Base-by-base conservation (phyloP, 345 rosid species). In the Gynandropsis gynandra region DNA sequence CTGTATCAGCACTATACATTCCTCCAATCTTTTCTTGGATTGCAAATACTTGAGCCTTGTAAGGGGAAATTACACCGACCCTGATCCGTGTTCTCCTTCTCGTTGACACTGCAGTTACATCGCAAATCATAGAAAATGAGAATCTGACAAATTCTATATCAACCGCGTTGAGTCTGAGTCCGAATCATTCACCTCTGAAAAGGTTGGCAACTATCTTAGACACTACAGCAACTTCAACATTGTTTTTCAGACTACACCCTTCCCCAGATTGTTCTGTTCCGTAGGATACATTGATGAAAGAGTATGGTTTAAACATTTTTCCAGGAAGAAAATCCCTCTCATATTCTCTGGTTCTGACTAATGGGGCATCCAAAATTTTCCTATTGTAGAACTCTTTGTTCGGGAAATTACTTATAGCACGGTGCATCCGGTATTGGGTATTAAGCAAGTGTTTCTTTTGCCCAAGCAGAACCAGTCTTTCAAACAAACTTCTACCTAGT, bases 401-500 rank as follows among this genome's bases (percentile, higher is more conserved):
- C 0, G 96, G 92, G 35, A 87, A 83, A 45, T 2, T 40, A 56
- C 89, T 79, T 13, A 87, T 83, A 0, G 72, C 63, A 5, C 92
- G 96, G 70, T 87, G 96, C 96, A 87, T 87, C 16, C 95, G 63
- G 59, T 83, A 80, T 56, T 83, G 95, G 31, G 69, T 70, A 47
- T 74, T 54, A 5, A 87, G 53, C 18, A 79, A 71, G 56, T 77
- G 79, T 62, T 76, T 87, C 12, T 67, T 5, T 1, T 75, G 67
- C 9, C 80, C 81, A 33, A 82, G 54, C 2, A 61, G 39, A 8
- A 59, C 77, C 50, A 86, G 54, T 65, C 92, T 80, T 40, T 78
- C 78, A 54, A 82, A 82, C 43, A 80, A 55, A 72, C 95, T 87
- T 62, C 86, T 77, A 6, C 95, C 80, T 16, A 80, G 76, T 29